These are phyloP conservation scores for Gonapodya prolifera DNA, from an alignment of 192 early-diverging fungal genomes.

Conservation along the genomic window DNA sequence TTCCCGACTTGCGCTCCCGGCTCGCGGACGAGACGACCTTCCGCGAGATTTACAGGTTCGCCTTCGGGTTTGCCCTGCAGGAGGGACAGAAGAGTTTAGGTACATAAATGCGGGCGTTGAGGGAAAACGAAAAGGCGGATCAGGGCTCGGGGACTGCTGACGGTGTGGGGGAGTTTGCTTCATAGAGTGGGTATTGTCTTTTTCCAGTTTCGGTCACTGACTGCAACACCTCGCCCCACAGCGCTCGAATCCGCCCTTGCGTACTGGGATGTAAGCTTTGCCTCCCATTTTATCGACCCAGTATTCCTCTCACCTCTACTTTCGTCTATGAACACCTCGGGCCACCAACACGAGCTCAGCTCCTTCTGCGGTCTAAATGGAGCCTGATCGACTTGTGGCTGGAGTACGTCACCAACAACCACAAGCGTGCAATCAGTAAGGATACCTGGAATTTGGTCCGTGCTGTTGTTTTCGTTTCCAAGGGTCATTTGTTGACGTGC, in stretches of 20 bases:
- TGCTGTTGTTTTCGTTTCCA: not conserved
- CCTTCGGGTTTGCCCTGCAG: conserved; percentile 58
- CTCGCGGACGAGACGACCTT: conserved; percentile 42
- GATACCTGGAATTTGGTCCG: conserved; percentile 74
- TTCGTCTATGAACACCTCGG: not conserved
- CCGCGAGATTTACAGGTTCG: conserved; percentile 59
- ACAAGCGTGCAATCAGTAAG: conserved; percentile 62
- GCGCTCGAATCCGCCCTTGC: not conserved
- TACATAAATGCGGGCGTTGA: too few species aligned
- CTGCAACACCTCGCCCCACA: too few species aligned
- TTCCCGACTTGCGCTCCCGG: conserved; percentile 33
- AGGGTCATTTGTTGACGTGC: not conserved
- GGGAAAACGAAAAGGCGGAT: not conserved
- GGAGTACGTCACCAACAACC: too few species aligned
- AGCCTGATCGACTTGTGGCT: not conserved
- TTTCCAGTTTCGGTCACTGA: too few species aligned
- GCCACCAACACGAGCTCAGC: not conserved
- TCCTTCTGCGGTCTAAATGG: not conserved
- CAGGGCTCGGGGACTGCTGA: not conserved
- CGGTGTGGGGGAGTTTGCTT: not conserved
- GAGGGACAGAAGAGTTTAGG: conserved; percentile 65
- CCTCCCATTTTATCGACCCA: too few species aligned
- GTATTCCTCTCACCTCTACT: too few species aligned
- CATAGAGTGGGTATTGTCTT: not conserved
- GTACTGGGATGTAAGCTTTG: conserved; percentile 61